Evolutionary conservation across 768 basidiomycete species (phyloP), one percentile per base, ranked within the genome.

Genomic region (Exsudoporus frostii): DNA sequence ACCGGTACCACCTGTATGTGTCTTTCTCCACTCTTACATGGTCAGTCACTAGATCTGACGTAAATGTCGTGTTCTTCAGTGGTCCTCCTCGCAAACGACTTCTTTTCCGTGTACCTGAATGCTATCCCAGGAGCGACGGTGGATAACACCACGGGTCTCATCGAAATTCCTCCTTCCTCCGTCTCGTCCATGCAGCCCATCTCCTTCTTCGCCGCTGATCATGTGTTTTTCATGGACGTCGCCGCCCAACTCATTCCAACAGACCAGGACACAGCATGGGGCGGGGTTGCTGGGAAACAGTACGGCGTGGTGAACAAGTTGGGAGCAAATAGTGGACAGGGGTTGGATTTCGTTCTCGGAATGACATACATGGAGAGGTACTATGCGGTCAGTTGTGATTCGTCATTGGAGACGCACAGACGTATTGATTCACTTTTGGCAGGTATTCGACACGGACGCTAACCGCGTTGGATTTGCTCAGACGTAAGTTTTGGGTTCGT

Each of bases 1-100:
- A 60, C 60, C 7, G 68, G 67, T n/a, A 65, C 66, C 19, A 60
- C 63, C 15, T 55, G 59, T 64, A 48, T 3, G 62, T 47, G 27
- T 32, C 14, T 20, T 38, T 32, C 38, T n/a, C 15, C 33, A 33
- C 33, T 19, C 13, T 22, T 11, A 13, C 30, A n/a, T 19, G 5
- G 8, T 11, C 30, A 7, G 11, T 36, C 19, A 17, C 45, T 27
- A 7, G 38, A 33, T 27, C 17, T 44, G 3, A 44, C 7, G 1
- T 13, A n/a, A 34, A 5, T 41, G 4, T 37, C 19, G 5, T 19
- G 4, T 27, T 10, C 13, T 25, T 32, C 42, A 66, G 62, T 41
- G 48, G 46, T 71, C 11, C 45, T 65, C 29, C 48, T 70, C 37
- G 66, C 66, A 17, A 42, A 53, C 10, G 41, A 67, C 34, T 57